Evolutionary conservation across 192 early-diverging fungal species (phyloP).

Genomic region (Coemansia sp.): DNA sequence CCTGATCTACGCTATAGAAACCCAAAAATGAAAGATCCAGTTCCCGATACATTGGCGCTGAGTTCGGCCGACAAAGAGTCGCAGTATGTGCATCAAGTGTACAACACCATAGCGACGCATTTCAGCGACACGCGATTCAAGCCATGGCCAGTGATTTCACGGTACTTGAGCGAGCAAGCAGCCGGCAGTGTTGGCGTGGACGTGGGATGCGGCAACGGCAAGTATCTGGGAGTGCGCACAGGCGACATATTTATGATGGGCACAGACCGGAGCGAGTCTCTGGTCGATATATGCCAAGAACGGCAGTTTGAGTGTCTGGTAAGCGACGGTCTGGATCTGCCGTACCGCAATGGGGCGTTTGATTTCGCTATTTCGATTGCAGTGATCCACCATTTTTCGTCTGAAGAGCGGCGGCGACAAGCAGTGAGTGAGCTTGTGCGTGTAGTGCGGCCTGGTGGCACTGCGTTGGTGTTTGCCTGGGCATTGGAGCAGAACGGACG

Average conservation of each 20-base stretch:
- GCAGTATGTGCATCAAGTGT: conserved; percentile 86
- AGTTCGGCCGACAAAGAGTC: conserved; percentile 61
- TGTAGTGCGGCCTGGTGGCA: conserved; percentile 69
- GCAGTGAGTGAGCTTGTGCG: conserved; percentile 80
- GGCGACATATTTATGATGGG: conserved; percentile 73
- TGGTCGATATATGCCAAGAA: conserved; percentile 72
- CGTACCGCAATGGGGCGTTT: conserved; percentile 70
- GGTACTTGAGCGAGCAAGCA: conserved; percentile 65
- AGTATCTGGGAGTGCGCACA: conserved; percentile 87
- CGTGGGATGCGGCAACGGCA: conserved; percentile 97
- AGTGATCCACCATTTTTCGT: conserved; percentile 92
- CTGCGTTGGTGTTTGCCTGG: conserved; percentile 90
- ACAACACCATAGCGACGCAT: conserved; percentile 88
- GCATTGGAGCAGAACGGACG: conserved; percentile 87
- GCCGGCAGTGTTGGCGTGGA: conserved; percentile 84
- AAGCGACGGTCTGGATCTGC: conserved; percentile 75
- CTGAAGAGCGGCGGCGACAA: conserved; percentile 64
- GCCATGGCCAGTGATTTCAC: conserved; percentile 96
- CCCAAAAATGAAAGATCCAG: conserved; percentile 28
- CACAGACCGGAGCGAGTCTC: conserved; percentile 78
- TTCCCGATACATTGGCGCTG: conserved; percentile 36
- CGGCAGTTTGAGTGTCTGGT: conserved; percentile 81
- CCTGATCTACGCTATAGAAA: neutral
- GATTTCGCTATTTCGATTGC: conserved; percentile 96
- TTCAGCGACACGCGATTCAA: conserved; percentile 97